phyloP scores from a whole-genome alignment of 768 basidiomycete genomes.

The Collybiopsis confluens region DNA sequence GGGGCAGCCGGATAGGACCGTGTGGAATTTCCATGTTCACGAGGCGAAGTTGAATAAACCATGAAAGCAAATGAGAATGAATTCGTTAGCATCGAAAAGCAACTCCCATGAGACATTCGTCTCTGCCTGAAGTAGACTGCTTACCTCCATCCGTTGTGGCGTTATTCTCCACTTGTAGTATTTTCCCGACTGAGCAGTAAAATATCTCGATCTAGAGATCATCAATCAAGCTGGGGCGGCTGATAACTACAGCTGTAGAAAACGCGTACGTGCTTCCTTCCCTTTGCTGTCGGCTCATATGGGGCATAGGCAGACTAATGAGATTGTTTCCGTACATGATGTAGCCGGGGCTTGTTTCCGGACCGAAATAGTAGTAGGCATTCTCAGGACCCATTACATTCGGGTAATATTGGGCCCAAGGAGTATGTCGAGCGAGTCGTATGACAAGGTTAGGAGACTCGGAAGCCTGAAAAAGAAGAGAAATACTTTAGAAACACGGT shows the following conservation, averaged over 20 bases:
- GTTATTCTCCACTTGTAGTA: constrained; percentile 75
- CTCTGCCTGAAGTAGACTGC: constrained; percentile 14
- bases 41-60: neutral
- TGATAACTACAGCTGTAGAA: constrained; percentile 1
- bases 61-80: neutral
- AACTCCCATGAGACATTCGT: neutral
- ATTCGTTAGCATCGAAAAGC: neutral
- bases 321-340: constrained; percentile 66
- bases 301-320: constrained; percentile 50
- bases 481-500: neutral
- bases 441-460: constrained; percentile 58
- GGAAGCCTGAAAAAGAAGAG: constrained; percentile 36
- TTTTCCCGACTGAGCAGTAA: constrained; percentile 62
- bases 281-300: constrained; percentile 52
- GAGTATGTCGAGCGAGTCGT: constrained; percentile 57
- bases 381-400: constrained; percentile 78
- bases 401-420: constrained; percentile 65
- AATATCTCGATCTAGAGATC: constrained; percentile 62
- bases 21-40: neutral
- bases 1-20: too few species aligned
- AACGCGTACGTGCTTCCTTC: constrained; percentile 62
- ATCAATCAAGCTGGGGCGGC: neutral
- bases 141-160: constrained; percentile 65
- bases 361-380: constrained; percentile 74
- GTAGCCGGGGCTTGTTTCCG: constrained; percentile 54